Conservation (phyloP, 2,329 filamentous ascomycete species). For the Drechslerella stenobrocha region DNA sequence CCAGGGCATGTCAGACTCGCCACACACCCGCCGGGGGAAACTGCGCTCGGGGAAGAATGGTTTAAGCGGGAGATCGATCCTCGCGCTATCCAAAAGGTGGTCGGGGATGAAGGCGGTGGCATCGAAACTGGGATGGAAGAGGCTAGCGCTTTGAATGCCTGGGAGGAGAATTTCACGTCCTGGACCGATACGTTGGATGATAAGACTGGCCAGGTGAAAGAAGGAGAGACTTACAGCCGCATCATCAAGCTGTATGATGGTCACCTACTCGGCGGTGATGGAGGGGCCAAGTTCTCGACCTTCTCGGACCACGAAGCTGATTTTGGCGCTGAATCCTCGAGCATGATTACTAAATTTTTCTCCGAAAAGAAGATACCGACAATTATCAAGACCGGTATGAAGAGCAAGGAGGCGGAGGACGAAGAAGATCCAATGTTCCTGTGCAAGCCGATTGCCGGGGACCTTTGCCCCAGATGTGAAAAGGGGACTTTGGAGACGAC, state of each 20-base stretch:
- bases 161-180: slow-evolving; percentile 57
- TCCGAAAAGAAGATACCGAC: slow-evolving; percentile 41
- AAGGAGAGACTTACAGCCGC: slow-evolving; percentile 32
- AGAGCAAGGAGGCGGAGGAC: slow-evolving; percentile 55
- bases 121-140: slow-evolving; percentile 73
- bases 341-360: slow-evolving; percentile 33
- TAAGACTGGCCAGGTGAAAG: slow-evolving; percentile 30
- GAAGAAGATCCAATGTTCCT: slow-evolving; percentile 52
- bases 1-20: slow-evolving; percentile 55
- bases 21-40: slow-evolving; percentile 34
- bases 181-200: slow-evolving; percentile 29
- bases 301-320: slow-evolving; percentile 45
- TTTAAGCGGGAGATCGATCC: slow-evolving; percentile 62
- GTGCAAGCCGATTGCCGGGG: slow-evolving; percentile 61
- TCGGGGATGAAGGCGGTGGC: slow-evolving; percentile 53
- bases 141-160: slow-evolving; percentile 59
- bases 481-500: slow-evolving; percentile 67
- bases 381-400: slow-evolving; percentile 48
- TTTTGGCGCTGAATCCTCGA: slow-evolving; percentile 31
- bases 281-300: slow-evolving; percentile 36
- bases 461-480: slow-evolving; percentile 72
- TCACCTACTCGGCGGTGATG: slow-evolving; percentile 33
- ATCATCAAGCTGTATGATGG: slow-evolving; percentile 45
- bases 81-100: slow-evolving; percentile 66
- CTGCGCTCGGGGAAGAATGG: slow-evolving; percentile 56